These are phyloP conservation scores for Paecilomyces formosus DNA, from an alignment of 2,329 filamentous ascomycete species.

Conservation along the genomic window DNA sequence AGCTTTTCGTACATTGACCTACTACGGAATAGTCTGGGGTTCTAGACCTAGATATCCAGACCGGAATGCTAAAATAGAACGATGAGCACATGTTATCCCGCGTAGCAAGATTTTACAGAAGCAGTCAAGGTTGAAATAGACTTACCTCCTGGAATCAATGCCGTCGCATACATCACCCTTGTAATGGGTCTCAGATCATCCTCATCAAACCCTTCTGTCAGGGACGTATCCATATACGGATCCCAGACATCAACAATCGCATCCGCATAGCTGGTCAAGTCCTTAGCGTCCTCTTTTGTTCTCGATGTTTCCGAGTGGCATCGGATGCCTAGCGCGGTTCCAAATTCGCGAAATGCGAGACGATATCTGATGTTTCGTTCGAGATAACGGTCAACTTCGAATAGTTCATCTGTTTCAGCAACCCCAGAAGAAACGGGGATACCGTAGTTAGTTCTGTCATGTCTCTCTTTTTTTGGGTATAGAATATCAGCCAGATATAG, in stretches of 20 bases:
- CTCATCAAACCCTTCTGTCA: constrained; percentile 23
- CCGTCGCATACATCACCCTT: constrained; percentile 50
- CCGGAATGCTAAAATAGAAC: constrained; percentile 22
- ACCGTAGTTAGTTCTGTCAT: background rate
- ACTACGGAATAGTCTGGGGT: constrained; percentile 11
- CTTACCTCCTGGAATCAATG: constrained; percentile 50
- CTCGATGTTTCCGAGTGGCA: constrained; percentile 26
- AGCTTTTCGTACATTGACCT: background rate
- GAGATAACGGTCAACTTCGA: constrained; percentile 28
- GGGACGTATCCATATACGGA: constrained; percentile 29
- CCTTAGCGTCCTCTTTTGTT: constrained; percentile 23
- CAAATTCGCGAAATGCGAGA: constrained; percentile 50
- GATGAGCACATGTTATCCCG: background rate
- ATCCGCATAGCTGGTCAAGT: constrained; percentile 25
- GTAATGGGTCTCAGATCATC: constrained; percentile 48
- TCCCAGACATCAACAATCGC: constrained; percentile 31
- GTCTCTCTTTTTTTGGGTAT: background rate
- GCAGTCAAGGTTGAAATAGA: constrained; percentile 4
- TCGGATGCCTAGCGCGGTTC: constrained; percentile 43
- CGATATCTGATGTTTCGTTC: constrained; percentile 26
- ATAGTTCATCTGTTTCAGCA: constrained; percentile 23
- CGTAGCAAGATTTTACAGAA: background rate
- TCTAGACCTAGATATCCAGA: constrained; percentile 30
- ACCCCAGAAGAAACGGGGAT: background rate
- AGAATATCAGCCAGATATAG: background rate